These are phyloP conservation scores for Annulohypoxylon nitens DNA, from an alignment of 495 filamentous ascomycete genomes.

Conservation along the genomic window DNA sequence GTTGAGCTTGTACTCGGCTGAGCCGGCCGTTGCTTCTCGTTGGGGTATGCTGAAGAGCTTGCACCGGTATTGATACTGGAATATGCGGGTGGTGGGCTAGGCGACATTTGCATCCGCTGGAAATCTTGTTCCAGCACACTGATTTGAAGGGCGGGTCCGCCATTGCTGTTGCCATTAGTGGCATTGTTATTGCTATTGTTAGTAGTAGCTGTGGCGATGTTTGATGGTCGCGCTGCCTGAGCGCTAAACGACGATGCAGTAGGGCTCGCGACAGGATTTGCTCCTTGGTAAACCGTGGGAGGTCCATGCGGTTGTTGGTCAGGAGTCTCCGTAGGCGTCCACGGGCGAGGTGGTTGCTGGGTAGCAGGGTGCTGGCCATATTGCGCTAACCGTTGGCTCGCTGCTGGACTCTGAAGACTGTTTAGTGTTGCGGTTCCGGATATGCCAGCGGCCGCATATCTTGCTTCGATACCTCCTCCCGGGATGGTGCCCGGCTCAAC, in stretches of 20 bases:
- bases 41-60: conserved; percentile 71
- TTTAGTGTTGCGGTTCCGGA: conserved; percentile 84
- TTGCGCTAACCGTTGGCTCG: conserved; percentile 80
- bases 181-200: conserved; percentile 22
- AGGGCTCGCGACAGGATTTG: conserved; percentile 64
- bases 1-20: conserved; percentile 56
- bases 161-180: conserved; percentile 20
- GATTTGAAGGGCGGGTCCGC: conserved; percentile 55
- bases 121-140: conserved; percentile 88
- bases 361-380: conserved; percentile 67
- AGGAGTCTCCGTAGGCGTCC: conserved; percentile 95
- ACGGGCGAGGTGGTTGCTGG: conserved; percentile 75
- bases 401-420: conserved; percentile 82
- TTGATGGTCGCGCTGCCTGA: conserved; percentile 49
- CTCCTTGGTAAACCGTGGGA: conserved; percentile 92
- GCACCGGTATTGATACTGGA: conserved; percentile 75
- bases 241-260: conserved; percentile 50
- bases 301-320: conserved; percentile 91
- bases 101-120: conserved; percentile 83
- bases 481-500: conserved; percentile 76
- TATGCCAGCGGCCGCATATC: conserved; percentile 90
- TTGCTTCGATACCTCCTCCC: conserved; percentile 85
- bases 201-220: conserved; percentile 42
- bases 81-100: conserved; percentile 93
- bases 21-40: conserved; percentile 74